These are phyloP conservation scores for Curvularia verruculosa DNA, from an alignment of 2,329 filamentous ascomycete species.

Conservation along the genomic window DNA sequence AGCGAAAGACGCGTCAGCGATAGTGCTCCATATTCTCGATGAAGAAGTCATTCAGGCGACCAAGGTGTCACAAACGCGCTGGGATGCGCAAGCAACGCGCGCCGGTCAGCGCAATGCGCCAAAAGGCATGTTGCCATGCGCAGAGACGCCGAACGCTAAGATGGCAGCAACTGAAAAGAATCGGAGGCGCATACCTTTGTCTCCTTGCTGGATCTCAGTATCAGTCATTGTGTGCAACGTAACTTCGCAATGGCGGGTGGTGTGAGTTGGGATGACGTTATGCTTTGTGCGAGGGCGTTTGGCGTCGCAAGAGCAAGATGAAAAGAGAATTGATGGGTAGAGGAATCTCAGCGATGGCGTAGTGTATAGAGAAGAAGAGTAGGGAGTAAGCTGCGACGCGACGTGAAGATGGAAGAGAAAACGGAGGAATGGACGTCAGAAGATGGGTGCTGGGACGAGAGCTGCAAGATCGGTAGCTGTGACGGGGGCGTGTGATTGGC, in stretches of 20 bases:
- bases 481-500: constrained; percentile 37
- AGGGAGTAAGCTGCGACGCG: constrained; percentile 24
- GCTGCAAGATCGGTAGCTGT: constrained; percentile 42
- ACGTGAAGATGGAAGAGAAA: constrained; percentile 27
- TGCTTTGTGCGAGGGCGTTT: constrained; percentile 28
- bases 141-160: not conserved
- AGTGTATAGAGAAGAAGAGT: constrained; percentile 32
- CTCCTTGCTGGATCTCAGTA: constrained; percentile 44
- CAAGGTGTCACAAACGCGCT: constrained; percentile 25
- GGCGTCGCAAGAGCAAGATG: constrained; percentile 25
- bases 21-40: not conserved
- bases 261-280: constrained; percentile 43
- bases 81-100: constrained; percentile 8
- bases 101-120: constrained; percentile 9
- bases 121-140: not conserved
- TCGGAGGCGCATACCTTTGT: constrained; percentile 40
- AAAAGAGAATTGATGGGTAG: constrained; percentile 35
- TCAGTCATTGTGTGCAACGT: constrained; percentile 42
- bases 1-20: constrained; percentile 10
- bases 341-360: constrained; percentile 20
- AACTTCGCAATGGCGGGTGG: constrained; percentile 19
- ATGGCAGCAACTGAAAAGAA: not conserved
- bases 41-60: constrained; percentile 30
- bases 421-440: constrained; percentile 25
- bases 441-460: constrained; percentile 27